Conservation (phyloP, 169 alveolate species). For the Blepharisma undulans region DNA sequence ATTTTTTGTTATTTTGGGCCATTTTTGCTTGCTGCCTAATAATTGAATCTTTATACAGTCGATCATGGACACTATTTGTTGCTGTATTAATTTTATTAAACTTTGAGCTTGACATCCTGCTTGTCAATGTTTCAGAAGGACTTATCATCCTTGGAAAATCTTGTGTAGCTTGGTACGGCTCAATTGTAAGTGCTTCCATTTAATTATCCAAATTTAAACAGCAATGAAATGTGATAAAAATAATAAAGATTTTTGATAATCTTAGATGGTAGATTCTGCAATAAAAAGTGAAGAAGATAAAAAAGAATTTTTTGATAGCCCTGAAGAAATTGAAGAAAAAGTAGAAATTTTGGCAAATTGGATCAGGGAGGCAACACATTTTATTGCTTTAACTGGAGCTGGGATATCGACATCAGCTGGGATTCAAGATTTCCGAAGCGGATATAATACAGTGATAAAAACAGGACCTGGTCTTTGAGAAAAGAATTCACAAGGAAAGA, state of each 20-base stretch:
- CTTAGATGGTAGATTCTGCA: not conserved
- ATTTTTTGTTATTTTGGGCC: not conserved
- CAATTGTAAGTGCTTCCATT: not conserved
- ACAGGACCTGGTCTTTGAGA: conserved; percentile 85
- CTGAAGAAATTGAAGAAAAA: conserved; percentile 72
- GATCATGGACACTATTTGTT: not conserved
- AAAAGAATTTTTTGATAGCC: conserved; percentile 77
- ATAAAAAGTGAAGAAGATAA: conserved; percentile 59
- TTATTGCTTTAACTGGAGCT: conserved; percentile 84
- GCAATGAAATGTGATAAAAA: not conserved
- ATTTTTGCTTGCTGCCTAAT: not conserved
- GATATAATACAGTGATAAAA: conserved; percentile 65
- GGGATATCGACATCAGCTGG: conserved; percentile 88
- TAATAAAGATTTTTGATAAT: too few relatives aligned
- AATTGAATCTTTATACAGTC: not conserved
- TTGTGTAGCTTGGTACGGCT: not conserved
- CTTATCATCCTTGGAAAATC: not conserved
- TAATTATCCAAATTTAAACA: not conserved
- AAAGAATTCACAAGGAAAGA: conserved; percentile 47
- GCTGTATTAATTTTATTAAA: not conserved
- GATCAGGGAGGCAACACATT: conserved; percentile 62
- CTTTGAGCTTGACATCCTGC: not conserved
- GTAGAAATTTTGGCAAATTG: conserved; percentile 56
- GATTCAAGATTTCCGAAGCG: conserved; percentile 82
- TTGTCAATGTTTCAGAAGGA: not conserved